Percentiles rank a stretch among this genome's conserved stretches.
These are phyloP conservation scores for Exophiala alcalophila DNA, from an alignment of 2,329 filamentous ascomycete genomes.

Conservation along the genomic window DNA sequence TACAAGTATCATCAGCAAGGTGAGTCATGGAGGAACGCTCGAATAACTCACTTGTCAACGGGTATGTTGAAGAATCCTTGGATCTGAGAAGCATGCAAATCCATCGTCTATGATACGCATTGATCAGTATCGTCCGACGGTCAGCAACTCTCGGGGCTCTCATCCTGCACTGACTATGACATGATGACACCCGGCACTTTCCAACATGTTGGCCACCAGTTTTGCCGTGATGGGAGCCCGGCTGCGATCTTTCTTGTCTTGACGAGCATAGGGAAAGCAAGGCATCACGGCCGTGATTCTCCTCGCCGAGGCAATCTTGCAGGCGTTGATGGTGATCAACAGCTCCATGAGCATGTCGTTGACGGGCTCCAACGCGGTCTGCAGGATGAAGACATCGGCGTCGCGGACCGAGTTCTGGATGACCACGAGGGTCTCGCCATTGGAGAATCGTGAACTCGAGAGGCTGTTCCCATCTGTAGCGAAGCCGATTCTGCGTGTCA, in stretches of 20 bases:
- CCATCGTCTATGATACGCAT: conserved; percentile 69
- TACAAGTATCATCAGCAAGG: no score
- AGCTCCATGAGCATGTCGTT: conserved; percentile 96
- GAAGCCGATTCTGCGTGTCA: not conserved
- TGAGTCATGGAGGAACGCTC: no score
- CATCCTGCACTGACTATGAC: conserved; percentile 49
- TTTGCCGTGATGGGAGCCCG: conserved; percentile 72
- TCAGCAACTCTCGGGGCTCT: no score
- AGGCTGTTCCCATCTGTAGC: not conserved
- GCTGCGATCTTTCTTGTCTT: conserved; percentile 93
- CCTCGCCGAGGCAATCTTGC: conserved; percentile 86
- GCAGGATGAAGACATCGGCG: conserved; percentile 97
- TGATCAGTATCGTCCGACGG: not conserved
- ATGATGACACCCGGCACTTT: conserved; percentile 90
- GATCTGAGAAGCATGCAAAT: conserved; percentile 89
- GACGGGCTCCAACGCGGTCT: conserved; percentile 83
- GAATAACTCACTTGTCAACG: conserved; percentile 62
- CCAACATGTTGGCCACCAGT: conserved; percentile 86
- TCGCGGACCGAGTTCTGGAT: conserved; percentile 95
- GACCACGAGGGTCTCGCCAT: conserved; percentile 89
- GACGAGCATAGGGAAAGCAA: conserved; percentile 83
- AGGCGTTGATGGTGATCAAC: conserved; percentile 93
- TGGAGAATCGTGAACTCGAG: conserved; percentile 60
- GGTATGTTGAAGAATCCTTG: conserved; percentile 90
- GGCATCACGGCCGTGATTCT: conserved; percentile 68